A percentile compares a stretch with the other conserved stretches of the same genome.
phyloP scores from a whole-genome alignment of 495 filamentous ascomycete genomes.

The Aspergillus baeticus region DNA sequence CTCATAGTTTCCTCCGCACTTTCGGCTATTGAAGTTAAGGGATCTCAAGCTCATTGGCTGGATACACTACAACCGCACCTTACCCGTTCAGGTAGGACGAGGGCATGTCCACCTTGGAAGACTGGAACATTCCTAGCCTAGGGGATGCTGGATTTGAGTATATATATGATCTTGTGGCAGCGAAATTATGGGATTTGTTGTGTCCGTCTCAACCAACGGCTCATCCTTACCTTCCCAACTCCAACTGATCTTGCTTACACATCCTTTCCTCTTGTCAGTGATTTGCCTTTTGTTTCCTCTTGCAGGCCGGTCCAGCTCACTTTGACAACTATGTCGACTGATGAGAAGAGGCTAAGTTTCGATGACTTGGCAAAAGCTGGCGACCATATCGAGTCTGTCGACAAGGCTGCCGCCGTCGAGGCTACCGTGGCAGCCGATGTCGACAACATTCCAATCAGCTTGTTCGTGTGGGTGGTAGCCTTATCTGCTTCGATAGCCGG shows the following conservation, averaged over 20 bases:
- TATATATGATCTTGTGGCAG: neutral
- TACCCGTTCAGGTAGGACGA: neutral
- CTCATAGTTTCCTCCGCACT: slow-evolving; percentile 2
- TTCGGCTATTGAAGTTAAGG: slow-evolving; percentile 9
- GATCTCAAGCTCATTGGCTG: slow-evolving; percentile 6
- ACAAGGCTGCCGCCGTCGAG: slow-evolving; percentile 4
- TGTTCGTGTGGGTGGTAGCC: slow-evolving; percentile 37
- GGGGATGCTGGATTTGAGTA: neutral
- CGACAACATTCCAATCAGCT: slow-evolving; percentile 13
- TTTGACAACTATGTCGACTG: neutral
- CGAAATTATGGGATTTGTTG: neutral
- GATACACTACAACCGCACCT: neutral
- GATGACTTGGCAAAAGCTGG: slow-evolving; percentile 2
- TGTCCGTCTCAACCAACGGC: neutral
- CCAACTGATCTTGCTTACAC: neutral
- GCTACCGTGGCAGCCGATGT: slow-evolving; percentile 3
- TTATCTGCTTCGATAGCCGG: slow-evolving; percentile 37
- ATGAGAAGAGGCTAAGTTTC: slow-evolving; percentile 3
- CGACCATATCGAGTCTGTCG: slow-evolving; percentile 2
- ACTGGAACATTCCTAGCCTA: neutral
- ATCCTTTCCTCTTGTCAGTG: neutral
- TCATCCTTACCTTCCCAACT: neutral
- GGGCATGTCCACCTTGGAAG: neutral
- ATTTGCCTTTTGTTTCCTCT: too few species aligned
- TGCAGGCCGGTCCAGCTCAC: neutral